A percentile compares a stretch with the other conserved stretches of the same genome.
phyloP scores from a whole-genome alignment of 352 stramenopile species.

The Globisporangium irregulare region DNA sequence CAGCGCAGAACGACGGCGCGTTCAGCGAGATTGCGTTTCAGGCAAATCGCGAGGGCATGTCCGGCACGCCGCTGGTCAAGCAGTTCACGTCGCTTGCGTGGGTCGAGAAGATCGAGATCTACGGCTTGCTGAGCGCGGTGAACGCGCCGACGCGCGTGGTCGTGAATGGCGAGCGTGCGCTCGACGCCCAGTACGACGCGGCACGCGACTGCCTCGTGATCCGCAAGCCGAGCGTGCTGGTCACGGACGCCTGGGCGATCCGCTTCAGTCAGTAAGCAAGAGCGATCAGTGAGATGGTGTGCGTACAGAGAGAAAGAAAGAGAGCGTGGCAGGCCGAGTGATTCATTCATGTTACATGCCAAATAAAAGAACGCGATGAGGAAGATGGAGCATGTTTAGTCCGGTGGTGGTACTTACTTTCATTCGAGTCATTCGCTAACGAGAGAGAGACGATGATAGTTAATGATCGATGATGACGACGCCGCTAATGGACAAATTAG shows the following conservation, averaged over 20 bases:
- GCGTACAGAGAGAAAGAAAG: slow-evolving; percentile 4
- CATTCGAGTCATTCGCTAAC: background rate
- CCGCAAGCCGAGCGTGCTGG: slow-evolving; percentile 76
- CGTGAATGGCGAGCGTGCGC: slow-evolving; percentile 29
- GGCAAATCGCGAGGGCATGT: slow-evolving; percentile 36
- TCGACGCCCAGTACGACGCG: slow-evolving; percentile 74
- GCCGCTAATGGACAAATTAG: background rate
- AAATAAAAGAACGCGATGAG: background rate
- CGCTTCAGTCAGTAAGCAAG: slow-evolving; percentile 36
- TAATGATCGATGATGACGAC: background rate
- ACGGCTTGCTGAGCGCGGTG: slow-evolving; percentile 43
- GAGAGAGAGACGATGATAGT: background rate
- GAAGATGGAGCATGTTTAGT: background rate
- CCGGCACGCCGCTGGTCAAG: slow-evolving; percentile 26
- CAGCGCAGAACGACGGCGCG: slow-evolving; percentile 41
- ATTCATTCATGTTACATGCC: background rate
- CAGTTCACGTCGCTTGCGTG: slow-evolving; percentile 51
- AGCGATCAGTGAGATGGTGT: background rate
- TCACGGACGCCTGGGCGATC: slow-evolving; percentile 72
- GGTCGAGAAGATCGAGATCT: slow-evolving; percentile 87
- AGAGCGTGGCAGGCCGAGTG: background rate
- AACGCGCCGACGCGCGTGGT: slow-evolving; percentile 48
- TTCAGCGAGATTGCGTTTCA: slow-evolving; percentile 53
- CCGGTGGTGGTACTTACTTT: background rate
- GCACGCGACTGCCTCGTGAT: slow-evolving; percentile 66